phyloP scores from a whole-genome alignment of 768 basidiomycete species.

The Arthromyces matolae region DNA sequence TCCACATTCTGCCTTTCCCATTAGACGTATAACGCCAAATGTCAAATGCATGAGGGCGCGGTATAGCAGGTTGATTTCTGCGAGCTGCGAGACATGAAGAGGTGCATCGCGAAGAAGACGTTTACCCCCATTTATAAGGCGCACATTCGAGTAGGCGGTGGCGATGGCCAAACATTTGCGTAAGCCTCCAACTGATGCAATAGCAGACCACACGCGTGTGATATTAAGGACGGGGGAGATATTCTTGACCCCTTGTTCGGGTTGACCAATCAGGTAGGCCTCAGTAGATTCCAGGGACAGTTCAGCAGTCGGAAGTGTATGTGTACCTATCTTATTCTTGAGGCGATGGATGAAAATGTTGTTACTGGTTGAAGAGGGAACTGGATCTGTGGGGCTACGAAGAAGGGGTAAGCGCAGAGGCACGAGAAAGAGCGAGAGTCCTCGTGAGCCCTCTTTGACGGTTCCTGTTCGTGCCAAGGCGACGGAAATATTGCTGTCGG shows the following conservation, averaged over 20 bases:
- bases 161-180: constrained; percentile 65
- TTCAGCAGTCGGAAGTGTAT: constrained; percentile 72
- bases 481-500: constrained; percentile 68
- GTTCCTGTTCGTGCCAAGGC: constrained; percentile 72
- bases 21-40: constrained; percentile 54
- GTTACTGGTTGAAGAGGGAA: constrained; percentile 51
- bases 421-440: constrained; percentile 71
- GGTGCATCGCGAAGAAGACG: constrained; percentile 50
- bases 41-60: constrained; percentile 61
- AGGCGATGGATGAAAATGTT: constrained; percentile 67
- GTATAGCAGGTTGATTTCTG: constrained; percentile 57
- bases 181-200: constrained; percentile 51
- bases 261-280: constrained; percentile 58
- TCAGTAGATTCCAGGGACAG: constrained; percentile 56
- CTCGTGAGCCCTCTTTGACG: constrained; percentile 50
- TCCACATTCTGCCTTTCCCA: constrained; percentile 62
- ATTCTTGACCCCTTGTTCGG: constrained; percentile 58
- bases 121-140: constrained; percentile 49
- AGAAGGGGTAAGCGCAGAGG: constrained; percentile 59
- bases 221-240: constrained; percentile 75
- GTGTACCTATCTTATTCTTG: constrained; percentile 78
- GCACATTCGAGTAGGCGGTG: constrained; percentile 57
- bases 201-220: constrained; percentile 66
- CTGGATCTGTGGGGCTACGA: constrained; percentile 35
- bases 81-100: constrained; percentile 63